These are phyloP conservation scores for Sporothrix pallida DNA, from an alignment of 2,329 filamentous ascomycete genomes.

Conservation along the genomic window DNA sequence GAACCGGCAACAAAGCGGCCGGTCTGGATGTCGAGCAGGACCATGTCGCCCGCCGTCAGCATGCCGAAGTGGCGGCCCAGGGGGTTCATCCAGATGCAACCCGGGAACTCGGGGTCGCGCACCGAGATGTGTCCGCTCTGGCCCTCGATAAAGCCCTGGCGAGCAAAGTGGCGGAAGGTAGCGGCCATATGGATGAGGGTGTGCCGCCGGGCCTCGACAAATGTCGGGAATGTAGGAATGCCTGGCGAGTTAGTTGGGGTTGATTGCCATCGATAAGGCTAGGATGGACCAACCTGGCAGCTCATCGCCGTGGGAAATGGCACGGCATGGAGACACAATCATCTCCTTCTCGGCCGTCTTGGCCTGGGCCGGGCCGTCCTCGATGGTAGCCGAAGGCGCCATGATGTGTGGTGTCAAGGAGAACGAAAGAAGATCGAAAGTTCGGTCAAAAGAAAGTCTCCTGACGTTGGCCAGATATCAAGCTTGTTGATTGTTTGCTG, in stretches of 20 bases:
- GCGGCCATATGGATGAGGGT: conserved; percentile 70
- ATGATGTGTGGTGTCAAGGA: conserved; percentile 31
- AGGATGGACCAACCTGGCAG: conserved; percentile 38
- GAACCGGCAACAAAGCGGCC: conserved; percentile 71
- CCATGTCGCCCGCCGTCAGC: conserved; percentile 70
- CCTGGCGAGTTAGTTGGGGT: conserved; percentile 40
- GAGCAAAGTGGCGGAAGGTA: conserved; percentile 70
- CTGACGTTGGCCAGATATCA: conserved; percentile 1
- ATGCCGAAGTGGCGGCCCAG: conserved; percentile 70
- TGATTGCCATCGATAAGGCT: background rate
- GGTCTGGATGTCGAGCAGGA: conserved; percentile 62
- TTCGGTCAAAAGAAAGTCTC: too few species aligned
- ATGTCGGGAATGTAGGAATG: conserved; percentile 52
- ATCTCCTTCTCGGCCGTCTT: conserved; percentile 30
- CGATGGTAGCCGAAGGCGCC: conserved; percentile 39
- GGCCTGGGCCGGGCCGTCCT: conserved; percentile 25
- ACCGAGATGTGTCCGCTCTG: conserved; percentile 69
- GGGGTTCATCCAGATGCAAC: conserved; percentile 70
- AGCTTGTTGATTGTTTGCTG: background rate
- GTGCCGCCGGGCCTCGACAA: conserved; percentile 61
- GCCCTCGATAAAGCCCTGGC: conserved; percentile 68
- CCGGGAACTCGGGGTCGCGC: conserved; percentile 66
- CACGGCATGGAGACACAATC: conserved; percentile 40
- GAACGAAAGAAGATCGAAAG: too few species aligned
- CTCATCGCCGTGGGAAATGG: conserved; percentile 43